Base-by-base conservation (phyloP, 2,329 filamentous ascomycete species). In the Fusarium acutatum region DNA sequence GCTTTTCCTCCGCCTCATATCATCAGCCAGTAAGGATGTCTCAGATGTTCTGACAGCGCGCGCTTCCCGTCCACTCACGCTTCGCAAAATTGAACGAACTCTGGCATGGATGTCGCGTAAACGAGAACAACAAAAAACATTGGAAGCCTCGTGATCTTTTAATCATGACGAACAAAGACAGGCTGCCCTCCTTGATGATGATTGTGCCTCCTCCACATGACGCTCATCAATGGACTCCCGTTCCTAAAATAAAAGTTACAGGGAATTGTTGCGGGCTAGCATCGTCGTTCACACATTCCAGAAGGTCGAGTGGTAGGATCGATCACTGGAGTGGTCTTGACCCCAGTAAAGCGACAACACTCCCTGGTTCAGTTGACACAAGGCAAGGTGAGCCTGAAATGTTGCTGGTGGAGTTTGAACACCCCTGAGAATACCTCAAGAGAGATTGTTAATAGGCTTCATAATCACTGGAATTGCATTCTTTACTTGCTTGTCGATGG, bases 271-370 rank as follows among this genome's bases (percentile, higher is more conserved):
- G 56, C 20, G 38, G 64, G 63, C 75, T 75, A 76, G 69, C 58
- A 69, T 68, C 63, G 47, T 54, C 46, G 40, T 61, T 52, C 57
- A 57, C 52, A 41, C 73, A 77, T 77, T 77, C 76, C 76, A 76
- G 72, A 75, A 77, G 75, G 63, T 37, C 44, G 65, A 56, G 63
- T 52, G 49, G 58, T 58, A 67, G 60, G 59, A 69, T 72, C 71
- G 72, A 74, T 72, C 67, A 69, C 52, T 47, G 56, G 50, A 60
- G 60, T 63, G 60, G 47, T 35, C 40, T 30, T 66, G 58, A 69
- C 63, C 75, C 69, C 26, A 49, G 68, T 34, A 53, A 47, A 65
- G 64, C 14, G 67, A 49, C 67, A 43, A 60, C 44, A 43, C 53
- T 60, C 53, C 32, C 38, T 68, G 24, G 54, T 28, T 58, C 34